Evolutionary conservation across 2,329 filamentous ascomycete genomes (phyloP).

Genomic region (Venturiaceae sp.): DNA sequence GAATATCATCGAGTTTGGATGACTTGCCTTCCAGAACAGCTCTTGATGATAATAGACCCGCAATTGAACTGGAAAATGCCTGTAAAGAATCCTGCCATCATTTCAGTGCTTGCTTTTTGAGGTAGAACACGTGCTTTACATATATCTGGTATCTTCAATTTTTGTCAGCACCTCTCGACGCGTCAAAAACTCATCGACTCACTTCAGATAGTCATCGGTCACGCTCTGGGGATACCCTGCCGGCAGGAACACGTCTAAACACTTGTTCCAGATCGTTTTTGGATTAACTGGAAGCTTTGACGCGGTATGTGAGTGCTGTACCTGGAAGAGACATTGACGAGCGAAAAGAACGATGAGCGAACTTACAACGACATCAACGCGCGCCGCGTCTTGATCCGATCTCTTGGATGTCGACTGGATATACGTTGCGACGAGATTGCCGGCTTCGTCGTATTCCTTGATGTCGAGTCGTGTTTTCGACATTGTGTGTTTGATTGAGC

Average conservation of each 20-base stretch:
- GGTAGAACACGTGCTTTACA: slow-evolving; percentile 27
- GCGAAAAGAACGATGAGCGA: too few relatives aligned
- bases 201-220: slow-evolving; percentile 73
- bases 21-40: slow-evolving; percentile 63
- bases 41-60: slow-evolving; percentile 66
- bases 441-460: slow-evolving; percentile 39
- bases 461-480: slow-evolving; percentile 10
- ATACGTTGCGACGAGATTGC: slow-evolving; percentile 39
- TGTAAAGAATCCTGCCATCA: slow-evolving; percentile 59
- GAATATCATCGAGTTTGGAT: not conserved
- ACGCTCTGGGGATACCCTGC: slow-evolving; percentile 84
- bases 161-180: slow-evolving; percentile 3
- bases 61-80: slow-evolving; percentile 76
- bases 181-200: slow-evolving; percentile 26
- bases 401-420: slow-evolving; percentile 27
- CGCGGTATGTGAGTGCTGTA: not conserved
- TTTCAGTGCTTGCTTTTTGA: not conserved
- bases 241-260: slow-evolving; percentile 70
- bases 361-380: slow-evolving; percentile 35
- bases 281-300: not conserved
- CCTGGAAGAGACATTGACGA: not conserved
- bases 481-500: not conserved
- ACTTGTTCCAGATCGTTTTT: slow-evolving; percentile 22
- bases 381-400: slow-evolving; percentile 15
- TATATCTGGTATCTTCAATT: slow-evolving; percentile 54